Evolutionary conservation across 108 stramenopile genomes (phyloP).

Genomic region (Stephanodiscus triporus): DNA sequence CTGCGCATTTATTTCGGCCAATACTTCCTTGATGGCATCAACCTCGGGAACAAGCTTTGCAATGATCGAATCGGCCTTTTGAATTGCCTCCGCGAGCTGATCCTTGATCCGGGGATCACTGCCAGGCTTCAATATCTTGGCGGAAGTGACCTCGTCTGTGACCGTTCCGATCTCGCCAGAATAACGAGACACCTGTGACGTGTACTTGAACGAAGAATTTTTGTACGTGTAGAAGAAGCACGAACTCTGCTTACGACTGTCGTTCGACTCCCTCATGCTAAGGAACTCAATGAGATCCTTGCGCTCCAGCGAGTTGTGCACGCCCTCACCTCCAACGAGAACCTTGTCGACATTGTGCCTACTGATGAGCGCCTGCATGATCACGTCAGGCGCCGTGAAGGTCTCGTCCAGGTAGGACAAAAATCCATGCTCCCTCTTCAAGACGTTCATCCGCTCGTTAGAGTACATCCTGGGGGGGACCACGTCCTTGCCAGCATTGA

Average conservation of each 20-base stretch:
- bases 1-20: conserved; percentile 25
- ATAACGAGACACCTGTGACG: conserved; percentile 57
- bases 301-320: conserved; percentile 62
- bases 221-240: conserved; percentile 44
- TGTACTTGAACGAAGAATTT: conserved; percentile 46
- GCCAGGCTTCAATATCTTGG: conserved; percentile 58
- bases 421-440: conserved; percentile 75
- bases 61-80: conserved; percentile 32
- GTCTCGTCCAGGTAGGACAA: conserved; percentile 83
- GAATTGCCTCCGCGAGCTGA: conserved; percentile 45
- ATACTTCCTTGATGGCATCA: conserved; percentile 32
- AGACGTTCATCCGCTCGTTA: conserved; percentile 55
- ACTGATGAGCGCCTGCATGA: conserved; percentile 69
- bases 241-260: conserved; percentile 22
- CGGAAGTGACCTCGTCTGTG: conserved; percentile 47
- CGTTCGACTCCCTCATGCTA: conserved; percentile 36
- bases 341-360: conserved; percentile 69
- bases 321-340: conserved; percentile 72
- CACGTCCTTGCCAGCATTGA: conserved; percentile 33
- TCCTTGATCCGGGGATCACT: conserved; percentile 60
- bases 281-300: conserved; percentile 54
- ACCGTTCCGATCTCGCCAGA: conserved; percentile 33
- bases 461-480: conserved; percentile 56
- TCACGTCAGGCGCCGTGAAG: conserved; percentile 66
- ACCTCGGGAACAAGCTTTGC: conserved; percentile 47